Conservation (phyloP, 306 rosid species). For the Lathyrus aphaca region DNA sequence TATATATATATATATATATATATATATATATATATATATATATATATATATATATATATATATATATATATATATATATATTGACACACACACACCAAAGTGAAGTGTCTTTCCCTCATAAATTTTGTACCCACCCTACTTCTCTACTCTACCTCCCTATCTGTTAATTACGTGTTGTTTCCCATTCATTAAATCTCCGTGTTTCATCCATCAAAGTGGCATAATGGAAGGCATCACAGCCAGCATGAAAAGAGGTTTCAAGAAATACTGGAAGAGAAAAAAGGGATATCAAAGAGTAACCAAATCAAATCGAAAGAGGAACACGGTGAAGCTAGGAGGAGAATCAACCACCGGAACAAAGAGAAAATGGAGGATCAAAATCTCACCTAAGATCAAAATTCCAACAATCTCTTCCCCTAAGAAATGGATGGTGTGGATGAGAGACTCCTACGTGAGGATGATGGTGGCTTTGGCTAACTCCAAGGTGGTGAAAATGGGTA, state of each 20-base stretch:
- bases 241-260: constrained; percentile 46
- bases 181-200: not conserved
- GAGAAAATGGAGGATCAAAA: constrained; percentile 58
- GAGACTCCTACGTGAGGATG: constrained; percentile 71
- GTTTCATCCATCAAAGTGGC: not conserved
- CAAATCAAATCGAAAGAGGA: constrained; percentile 39
- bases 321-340: constrained; percentile 40
- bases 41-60: too few relatives aligned
- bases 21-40: too few relatives aligned
- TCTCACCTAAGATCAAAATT: constrained; percentile 51
- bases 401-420: constrained; percentile 57
- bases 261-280: constrained; percentile 57
- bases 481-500: constrained; percentile 39
- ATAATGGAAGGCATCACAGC: constrained; percentile 64
- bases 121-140: constrained; percentile 36
- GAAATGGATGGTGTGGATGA: constrained; percentile 65
- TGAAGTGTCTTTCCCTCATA: constrained; percentile 13
- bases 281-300: constrained; percentile 54
- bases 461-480: constrained; percentile 77
- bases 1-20: too few relatives aligned
- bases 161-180: not conserved
- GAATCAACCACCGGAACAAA: constrained; percentile 22
- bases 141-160: constrained; percentile 1
- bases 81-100: not conserved
- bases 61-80: too few relatives aligned